Conservation (phyloP, 148 eudicot genomes). For the Heliosperma pusillum region DNA sequence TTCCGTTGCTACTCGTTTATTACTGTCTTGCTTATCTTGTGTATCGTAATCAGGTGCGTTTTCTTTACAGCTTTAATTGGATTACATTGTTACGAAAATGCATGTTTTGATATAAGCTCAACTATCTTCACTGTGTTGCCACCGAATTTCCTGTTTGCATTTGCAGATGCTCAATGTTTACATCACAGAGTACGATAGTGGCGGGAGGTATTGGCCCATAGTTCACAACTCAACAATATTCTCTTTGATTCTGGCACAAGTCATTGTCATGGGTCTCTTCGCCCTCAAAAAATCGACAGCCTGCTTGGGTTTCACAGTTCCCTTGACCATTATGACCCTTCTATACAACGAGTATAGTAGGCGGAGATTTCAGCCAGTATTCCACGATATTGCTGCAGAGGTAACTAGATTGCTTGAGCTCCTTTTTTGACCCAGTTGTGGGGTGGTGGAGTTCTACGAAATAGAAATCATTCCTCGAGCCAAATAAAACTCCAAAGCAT, state of each 20-base stretch:
- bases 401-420: slow-evolving; percentile 25
- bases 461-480: no score
- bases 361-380: slow-evolving; percentile 65
- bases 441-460: no score
- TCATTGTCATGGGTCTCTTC: slow-evolving; percentile 58
- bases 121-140: not conserved
- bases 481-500: not conserved
- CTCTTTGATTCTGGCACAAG: slow-evolving; percentile 68
- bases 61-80: slow-evolving; percentile 5
- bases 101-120: not conserved
- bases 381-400: slow-evolving; percentile 49
- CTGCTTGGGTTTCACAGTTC: slow-evolving; percentile 56
- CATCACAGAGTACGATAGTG: slow-evolving; percentile 64
- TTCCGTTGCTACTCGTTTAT: slow-evolving; percentile 82
- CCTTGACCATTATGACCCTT: slow-evolving; percentile 54
- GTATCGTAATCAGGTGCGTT: slow-evolving; percentile 86
- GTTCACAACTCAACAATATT: slow-evolving; percentile 69
- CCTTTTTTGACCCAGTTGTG: no score
- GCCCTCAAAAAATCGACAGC: slow-evolving; percentile 46
- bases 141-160: not conserved
- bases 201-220: slow-evolving; percentile 88
- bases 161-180: slow-evolving; percentile 90
- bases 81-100: not conserved
- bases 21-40: slow-evolving; percentile 78
- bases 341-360: slow-evolving; percentile 75